Conservation (phyloP, 495 filamentous ascomycete genomes). For the Aspergillus nidulans region DNA sequence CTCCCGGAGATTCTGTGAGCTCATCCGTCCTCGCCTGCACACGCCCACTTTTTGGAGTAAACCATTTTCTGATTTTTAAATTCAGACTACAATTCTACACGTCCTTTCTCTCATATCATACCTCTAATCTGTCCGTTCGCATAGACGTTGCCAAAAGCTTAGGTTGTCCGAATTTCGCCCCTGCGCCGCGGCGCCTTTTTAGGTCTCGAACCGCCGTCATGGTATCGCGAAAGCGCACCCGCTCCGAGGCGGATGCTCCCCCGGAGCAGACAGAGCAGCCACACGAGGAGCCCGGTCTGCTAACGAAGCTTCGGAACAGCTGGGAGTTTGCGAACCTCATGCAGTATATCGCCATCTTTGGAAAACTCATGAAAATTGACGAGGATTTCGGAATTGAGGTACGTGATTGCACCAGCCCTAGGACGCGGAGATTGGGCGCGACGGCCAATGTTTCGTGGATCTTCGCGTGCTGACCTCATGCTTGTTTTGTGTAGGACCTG, state of each 20-base stretch:
- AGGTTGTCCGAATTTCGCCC: constrained; percentile 10
- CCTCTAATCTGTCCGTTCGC: background rate
- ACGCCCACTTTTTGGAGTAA: constrained; percentile 10
- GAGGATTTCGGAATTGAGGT: constrained; percentile 84
- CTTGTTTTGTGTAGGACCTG: constrained; percentile 58
- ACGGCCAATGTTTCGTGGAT: background rate
- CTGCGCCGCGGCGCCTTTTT: constrained; percentile 23
- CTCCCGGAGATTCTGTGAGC: constrained; percentile 25
- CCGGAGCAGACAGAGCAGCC: constrained; percentile 37
- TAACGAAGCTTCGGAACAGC: constrained; percentile 73
- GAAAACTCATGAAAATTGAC: constrained; percentile 80
- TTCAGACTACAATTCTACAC: background rate
- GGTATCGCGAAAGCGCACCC: constrained; percentile 65
- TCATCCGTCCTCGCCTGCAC: constrained; percentile 31
- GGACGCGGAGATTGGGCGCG: background rate
- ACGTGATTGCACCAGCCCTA: constrained; percentile 22
- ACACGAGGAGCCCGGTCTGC: constrained; percentile 47
- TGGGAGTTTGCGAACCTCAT: constrained; percentile 95
- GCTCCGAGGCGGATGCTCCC: constrained; percentile 59
- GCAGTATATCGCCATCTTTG: constrained; percentile 90
- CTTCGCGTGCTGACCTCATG: constrained; percentile 1
- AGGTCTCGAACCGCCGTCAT: constrained; percentile 38
- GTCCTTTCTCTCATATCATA: background rate
- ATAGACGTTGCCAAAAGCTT: background rate
- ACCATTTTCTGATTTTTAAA: constrained; percentile 5